phyloP scores from a whole-genome alignment of 805 yeast species.

The Ogataea degrootiae region DNA sequence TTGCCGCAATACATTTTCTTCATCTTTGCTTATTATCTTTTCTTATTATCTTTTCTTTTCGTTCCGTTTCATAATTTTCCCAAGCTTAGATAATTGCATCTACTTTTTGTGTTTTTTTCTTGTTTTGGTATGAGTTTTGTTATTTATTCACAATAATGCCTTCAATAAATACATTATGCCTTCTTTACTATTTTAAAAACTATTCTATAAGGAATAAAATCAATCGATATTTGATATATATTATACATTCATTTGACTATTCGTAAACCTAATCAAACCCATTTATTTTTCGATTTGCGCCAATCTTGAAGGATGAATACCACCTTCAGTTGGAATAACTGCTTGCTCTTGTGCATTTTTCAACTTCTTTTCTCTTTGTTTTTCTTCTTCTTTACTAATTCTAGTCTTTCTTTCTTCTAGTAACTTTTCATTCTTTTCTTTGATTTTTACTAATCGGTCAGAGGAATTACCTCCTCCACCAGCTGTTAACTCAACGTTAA shows the following conservation, averaged over 20 bases:
- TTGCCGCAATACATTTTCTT: neutral
- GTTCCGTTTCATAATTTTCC: neutral
- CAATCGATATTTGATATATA: neutral
- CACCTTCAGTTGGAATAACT: slow-evolving; percentile 20
- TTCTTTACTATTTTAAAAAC: too few species aligned
- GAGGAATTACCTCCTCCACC: slow-evolving; percentile 96
- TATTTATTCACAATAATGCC: too few species aligned
- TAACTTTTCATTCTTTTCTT: slow-evolving; percentile 72
- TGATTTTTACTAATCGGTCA: slow-evolving; percentile 62
- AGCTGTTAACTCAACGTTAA: slow-evolving; percentile 93
- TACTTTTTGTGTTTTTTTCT: too few species aligned
- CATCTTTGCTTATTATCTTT: too few species aligned
- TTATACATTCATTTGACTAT: neutral
- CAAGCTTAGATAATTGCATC: neutral
- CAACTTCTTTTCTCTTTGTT: slow-evolving; percentile 30
- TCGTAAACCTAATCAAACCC: neutral
- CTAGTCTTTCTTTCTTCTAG: slow-evolving; percentile 63
- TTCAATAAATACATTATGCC: too few species aligned
- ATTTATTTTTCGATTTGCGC: slow-evolving; percentile 34
- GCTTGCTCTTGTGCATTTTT: slow-evolving; percentile 12
- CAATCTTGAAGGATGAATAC: slow-evolving; percentile 67
- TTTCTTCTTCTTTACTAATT: slow-evolving; percentile 43
- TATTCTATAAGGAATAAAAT: too few species aligned
- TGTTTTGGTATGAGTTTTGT: too few species aligned
- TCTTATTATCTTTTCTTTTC: neutral